Conservation (phyloP, 2,329 filamentous ascomycete genomes). For the Botrytis fabae region DNA sequence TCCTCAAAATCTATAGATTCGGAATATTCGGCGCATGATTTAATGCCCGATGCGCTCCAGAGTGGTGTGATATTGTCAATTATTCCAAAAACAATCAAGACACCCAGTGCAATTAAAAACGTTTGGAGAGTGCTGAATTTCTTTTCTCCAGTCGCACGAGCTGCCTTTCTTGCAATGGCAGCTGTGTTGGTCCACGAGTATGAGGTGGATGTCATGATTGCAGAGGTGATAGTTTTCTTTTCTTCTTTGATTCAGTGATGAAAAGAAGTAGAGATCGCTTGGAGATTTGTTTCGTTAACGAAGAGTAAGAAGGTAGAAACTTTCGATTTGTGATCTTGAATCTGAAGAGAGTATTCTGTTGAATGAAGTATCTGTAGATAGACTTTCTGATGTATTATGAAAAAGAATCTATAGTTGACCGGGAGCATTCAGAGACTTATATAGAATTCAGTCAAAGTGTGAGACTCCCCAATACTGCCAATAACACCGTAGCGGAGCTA, state of each 20-base stretch:
- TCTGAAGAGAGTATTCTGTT: neutral
- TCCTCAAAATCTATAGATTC: fast-evolving
- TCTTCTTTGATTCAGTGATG: neutral
- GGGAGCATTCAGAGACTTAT: neutral
- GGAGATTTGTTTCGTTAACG: fast-evolving
- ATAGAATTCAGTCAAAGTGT: neutral
- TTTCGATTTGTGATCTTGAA: neutral
- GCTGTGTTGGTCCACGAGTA: neutral
- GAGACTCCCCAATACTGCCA: neutral
- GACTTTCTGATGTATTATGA: neutral
- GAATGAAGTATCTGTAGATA: neutral
- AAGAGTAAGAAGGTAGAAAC: neutral
- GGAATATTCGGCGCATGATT: fast-evolving
- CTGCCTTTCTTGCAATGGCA: neutral
- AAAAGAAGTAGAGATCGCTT: too few relatives aligned
- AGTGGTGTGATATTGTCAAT: neutral
- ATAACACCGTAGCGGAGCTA: neutral
- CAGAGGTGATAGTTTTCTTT: fast-evolving
- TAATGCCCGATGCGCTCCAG: fast-evolving
- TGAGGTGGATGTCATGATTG: neutral
- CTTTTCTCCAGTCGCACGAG: neutral
- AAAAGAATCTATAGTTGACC: neutral
- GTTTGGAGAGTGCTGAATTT: fast-evolving
- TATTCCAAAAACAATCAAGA: neutral
- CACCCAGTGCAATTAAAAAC: fast-evolving